Percentiles rank a stretch among this genome's conserved stretches.
Evolutionary conservation across 106 monocot genomes (phyloP).

Genomic region (Allium cepa): DNA sequence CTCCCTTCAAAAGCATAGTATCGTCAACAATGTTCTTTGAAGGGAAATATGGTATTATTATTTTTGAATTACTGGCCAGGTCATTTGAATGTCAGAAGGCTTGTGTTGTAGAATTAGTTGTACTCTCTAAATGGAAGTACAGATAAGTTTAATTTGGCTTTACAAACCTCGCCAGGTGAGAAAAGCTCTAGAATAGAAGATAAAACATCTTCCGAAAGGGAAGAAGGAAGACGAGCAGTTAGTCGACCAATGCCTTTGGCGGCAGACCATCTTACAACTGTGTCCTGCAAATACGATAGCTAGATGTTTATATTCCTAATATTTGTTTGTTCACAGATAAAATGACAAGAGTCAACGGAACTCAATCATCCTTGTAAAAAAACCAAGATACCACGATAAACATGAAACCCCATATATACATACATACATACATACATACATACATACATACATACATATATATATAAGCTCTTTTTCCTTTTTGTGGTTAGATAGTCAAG

Average conservation of each 20-base stretch:
- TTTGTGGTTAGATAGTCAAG: too few species aligned
- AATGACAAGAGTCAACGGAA: too few species aligned
- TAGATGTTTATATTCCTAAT: slow-evolving; percentile 1
- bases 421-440: too few species aligned
- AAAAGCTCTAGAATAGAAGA: slow-evolving; percentile 87
- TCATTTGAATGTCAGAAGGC: neutral
- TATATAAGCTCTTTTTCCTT: too few species aligned
- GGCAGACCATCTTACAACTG: slow-evolving; percentile 94
- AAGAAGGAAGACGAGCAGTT: slow-evolving; percentile 68
- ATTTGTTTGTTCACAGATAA: too few species aligned
- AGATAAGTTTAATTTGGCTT: slow-evolving; percentile 1
- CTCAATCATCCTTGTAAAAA: too few species aligned
- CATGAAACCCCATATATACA: too few species aligned
- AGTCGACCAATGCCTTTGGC: slow-evolving; percentile 97
- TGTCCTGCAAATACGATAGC: slow-evolving; percentile 55
- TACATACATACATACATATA: too few species aligned
- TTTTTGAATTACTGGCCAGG: neutral
- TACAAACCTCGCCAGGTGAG: slow-evolving; percentile 77
- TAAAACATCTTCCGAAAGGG: slow-evolving; percentile 73
- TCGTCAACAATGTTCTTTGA: neutral
- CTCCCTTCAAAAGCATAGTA: slow-evolving; percentile 53
- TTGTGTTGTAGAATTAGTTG: neutral
- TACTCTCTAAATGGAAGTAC: neutral
- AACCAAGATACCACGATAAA: too few species aligned
- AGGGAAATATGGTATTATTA: neutral